Evolutionary conservation across 257 asterid genomes (phyloP), one percentile per base, ranked within the genome.

Genomic region (Jaltomata sinuosa): DNA sequence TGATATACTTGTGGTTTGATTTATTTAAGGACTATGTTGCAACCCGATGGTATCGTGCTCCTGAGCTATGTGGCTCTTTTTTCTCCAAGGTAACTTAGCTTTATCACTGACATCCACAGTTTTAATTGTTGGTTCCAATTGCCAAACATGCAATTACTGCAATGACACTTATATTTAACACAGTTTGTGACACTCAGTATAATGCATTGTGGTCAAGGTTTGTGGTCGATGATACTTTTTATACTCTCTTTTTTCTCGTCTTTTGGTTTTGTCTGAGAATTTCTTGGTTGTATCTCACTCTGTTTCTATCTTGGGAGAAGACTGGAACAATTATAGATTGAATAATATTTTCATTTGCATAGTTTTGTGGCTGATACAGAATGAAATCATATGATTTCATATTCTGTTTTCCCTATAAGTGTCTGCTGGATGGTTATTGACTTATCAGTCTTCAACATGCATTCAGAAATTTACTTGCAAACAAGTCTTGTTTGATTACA

Each of bases 21-120:
- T 83, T 68, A 40, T 83, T 91, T 84, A 89, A 96, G 99, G 99
- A 96, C 89, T 96, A 96, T 87, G 99, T 96, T 79, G 99, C 99
- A 83, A 96, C 98, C 80, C 91, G 98, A 83, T 96, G 99, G 99
- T 96, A 94, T 84, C 96, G 98, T 82, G 99, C 99, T 88, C 99
- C 99, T 57, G 99, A 95, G 90, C 89, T 94, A 87, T 96, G 99
- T 54, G 99, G 99, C 80, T 96, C 99, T 68, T 96, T 96, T 89
- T 96, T 96, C 90, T 94, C 99, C 15, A 96, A 96, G 89, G 99
- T 96, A 94, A 91, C 94, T 87, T 71, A 47, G 62, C 83, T 62
- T 55, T 83, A 11, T 29, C 62, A 55, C 27, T 38, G 32, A 8
- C 40, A 59, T 59, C 40, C 27, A 77, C 36, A 77, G 18, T 81